phyloP scores from a whole-genome alignment of 257 asterid genomes.

The Plectranthus barbatus region DNA sequence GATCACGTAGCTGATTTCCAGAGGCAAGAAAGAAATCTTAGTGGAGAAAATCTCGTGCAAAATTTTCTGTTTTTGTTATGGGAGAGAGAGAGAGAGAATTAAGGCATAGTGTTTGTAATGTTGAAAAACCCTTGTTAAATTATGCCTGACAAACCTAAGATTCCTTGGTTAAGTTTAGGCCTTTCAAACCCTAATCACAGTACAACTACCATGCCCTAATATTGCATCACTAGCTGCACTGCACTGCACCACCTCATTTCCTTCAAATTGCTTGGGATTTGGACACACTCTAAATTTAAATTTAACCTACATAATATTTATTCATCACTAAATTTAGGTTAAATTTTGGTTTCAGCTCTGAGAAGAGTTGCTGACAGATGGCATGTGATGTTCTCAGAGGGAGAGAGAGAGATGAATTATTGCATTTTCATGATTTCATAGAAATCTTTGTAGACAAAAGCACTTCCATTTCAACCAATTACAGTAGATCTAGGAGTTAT shows the following conservation, averaged over 20 bases:
- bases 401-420: no score
- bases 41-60: neutral
- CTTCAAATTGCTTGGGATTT: no score
- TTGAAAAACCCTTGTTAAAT: neutral
- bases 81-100: slow-evolving; percentile 1
- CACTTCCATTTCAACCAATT: neutral
- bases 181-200: slow-evolving; percentile 8
- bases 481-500: slow-evolving; percentile 3
- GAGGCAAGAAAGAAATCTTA: neutral
- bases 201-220: slow-evolving; percentile 10
- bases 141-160: slow-evolving; percentile 8
- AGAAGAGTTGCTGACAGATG: no score
- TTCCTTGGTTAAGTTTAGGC: slow-evolving; percentile 3
- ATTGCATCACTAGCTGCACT: neutral
- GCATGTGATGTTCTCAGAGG: no score
- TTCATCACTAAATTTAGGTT: neutral
- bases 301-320: no score
- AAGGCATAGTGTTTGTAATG: neutral
- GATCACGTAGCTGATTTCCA: neutral
- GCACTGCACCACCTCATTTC: neutral
- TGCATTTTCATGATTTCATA: no score
- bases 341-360: neutral
- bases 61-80: neutral
- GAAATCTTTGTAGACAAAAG: neutral
- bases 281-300: no score